Percentiles rank a stretch among this genome's conserved stretches.
These are phyloP conservation scores for Tricholoma matsutake DNA, from an alignment of 768 basidiomycete species.

Conservation along the genomic window DNA sequence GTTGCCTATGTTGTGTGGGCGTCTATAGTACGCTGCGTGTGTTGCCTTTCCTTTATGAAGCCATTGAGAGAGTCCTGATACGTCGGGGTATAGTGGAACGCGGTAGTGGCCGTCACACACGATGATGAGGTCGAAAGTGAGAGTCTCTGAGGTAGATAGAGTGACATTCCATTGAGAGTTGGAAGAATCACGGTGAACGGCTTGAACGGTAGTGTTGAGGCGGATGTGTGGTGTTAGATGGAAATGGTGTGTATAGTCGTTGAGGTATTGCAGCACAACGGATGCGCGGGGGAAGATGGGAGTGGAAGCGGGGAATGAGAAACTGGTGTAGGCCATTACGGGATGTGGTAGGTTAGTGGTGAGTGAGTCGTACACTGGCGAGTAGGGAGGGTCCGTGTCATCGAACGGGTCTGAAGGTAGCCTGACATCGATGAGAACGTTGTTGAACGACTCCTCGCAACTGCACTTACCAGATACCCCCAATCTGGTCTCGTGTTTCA, in stretches of 20 bases:
- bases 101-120: constrained; percentile 77
- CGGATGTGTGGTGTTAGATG: constrained; percentile 56
- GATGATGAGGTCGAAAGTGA: constrained; percentile 60
- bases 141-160: constrained; percentile 28
- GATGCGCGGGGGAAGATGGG: constrained; percentile 63
- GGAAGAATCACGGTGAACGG: constrained; percentile 36
- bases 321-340: constrained; percentile 65
- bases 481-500: constrained; percentile 63
- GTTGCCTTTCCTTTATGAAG: constrained; percentile 44
- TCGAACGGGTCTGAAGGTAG: constrained; percentile 48
- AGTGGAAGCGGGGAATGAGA: constrained; percentile 68
- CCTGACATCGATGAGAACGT: constrained; percentile 32
- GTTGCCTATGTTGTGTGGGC: constrained; percentile 40
- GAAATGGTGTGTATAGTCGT: constrained; percentile 60
- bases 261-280: constrained; percentile 63
- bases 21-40: constrained; percentile 71
- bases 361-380: constrained; percentile 75
- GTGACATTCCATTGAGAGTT: constrained; percentile 48
- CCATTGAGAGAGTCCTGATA: constrained; percentile 63
- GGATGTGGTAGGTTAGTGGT: constrained; percentile 81
- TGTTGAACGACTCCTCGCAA: not conserved
- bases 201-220: constrained; percentile 53
- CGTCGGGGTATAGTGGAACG: constrained; percentile 59
- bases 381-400: constrained; percentile 47
- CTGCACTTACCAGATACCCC: constrained; percentile 72